Evolutionary conservation across 257 asterid genomes (phyloP), one percentile per base, ranked within the genome.

Genomic region (Primulina tabacum): DNA sequence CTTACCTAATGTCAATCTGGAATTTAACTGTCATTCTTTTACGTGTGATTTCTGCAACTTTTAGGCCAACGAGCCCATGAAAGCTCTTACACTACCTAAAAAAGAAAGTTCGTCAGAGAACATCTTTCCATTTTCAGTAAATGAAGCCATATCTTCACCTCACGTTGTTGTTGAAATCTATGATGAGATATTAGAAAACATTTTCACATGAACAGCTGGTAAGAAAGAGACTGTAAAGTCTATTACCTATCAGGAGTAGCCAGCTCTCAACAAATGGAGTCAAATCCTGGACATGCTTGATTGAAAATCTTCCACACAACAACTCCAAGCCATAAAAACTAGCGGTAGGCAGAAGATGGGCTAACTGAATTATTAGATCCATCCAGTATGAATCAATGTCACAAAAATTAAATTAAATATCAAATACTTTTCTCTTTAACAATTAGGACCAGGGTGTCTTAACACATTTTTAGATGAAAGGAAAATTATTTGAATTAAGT

Each of bases 281-380:
- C 79, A 37, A 62, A 34, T 71, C 82, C 65, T 62, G 40, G 65
- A 21, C 64, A 66, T 67, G 71, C 37, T 18, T 40, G 73, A 26
- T 53, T 21, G 57, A n/a, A 53, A 8, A 12, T 38, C 0, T 67
- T 56, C 35, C 63, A 35, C 35, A 4, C 4, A 7, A 24, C 28
- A 60, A 34, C 43, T 57, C 14, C 67, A n/a, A 28, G 70, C 62
- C 63, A 61, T n/a, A 33, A 34, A 33, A 5, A 32, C 26, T 32
- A 30, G 12, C 34, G 5, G 71, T 67, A 8, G 2, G 71, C 56
- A 17, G 61, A 29, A 67, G 21, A 26, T 30, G 64, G 55, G 38
- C 16, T 24, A 30, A 34, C 16, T 10, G 64, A 68, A 68, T 30
- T 28, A 20, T 40, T 43, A 4, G 37, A 65, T 9, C 30, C 14